A percentile compares a stretch with the other conserved stretches of the same genome.
These are phyloP conservation scores for Fabrea salina DNA, from an alignment of 169 alveolate genomes.

Conservation along the genomic window DNA sequence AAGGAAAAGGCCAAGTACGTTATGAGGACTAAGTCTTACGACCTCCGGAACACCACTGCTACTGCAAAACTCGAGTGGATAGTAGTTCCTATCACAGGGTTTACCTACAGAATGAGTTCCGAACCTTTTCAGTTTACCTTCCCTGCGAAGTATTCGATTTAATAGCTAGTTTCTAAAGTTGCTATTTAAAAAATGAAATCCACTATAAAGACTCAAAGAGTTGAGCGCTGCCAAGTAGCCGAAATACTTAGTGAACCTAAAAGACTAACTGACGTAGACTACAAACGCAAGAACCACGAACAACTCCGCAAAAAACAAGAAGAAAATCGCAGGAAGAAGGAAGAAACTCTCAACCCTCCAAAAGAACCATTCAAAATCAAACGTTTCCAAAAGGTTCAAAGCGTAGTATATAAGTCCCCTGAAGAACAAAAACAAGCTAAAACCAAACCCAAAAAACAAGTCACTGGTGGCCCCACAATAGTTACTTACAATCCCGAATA, in stretches of 20 bases:
- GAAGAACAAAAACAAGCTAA: conserved; percentile 7
- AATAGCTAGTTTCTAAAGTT: too few relatives aligned
- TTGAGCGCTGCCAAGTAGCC: conserved; percentile 17
- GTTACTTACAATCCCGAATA: conserved; percentile 25
- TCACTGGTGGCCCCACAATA: background rate
- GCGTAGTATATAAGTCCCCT: background rate
- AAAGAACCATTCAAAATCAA: conserved; percentile 35
- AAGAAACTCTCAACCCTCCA: background rate
- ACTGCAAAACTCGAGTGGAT: conserved; percentile 18
- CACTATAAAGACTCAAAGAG: conserved; percentile 17
- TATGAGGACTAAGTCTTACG: background rate
- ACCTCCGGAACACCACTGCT: background rate
- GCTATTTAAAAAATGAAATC: conserved; percentile 29
- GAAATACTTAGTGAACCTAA: conserved; percentile 28
- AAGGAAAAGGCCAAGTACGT: conserved; percentile 1
- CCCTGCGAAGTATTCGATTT: background rate
- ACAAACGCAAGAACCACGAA: background rate
- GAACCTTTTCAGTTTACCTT: background rate
- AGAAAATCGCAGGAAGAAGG: conserved; percentile 16
- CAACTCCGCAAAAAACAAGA: background rate
- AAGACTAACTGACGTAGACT: conserved; percentile 20
- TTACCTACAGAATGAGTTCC: background rate
- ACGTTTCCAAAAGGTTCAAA: conserved; percentile 13
- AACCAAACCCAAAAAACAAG: background rate
- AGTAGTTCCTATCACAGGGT: conserved; percentile 20